Evolutionary conservation across 2,329 filamentous ascomycete species (phyloP), one percentile per base, ranked within the genome.

Genomic region (Juglanconis oblonga): DNA sequence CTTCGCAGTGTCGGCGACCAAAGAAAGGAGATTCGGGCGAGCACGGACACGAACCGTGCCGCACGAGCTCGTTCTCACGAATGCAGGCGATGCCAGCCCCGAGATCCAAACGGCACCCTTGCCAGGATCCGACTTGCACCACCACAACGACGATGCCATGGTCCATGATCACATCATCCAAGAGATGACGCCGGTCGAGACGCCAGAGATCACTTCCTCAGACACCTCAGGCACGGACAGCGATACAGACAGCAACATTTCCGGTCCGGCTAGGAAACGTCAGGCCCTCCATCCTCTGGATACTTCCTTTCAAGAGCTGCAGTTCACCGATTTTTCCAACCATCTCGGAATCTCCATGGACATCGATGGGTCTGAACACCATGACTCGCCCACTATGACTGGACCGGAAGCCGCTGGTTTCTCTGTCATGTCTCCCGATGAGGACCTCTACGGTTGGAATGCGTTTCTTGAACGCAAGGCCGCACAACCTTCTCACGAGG

Each of bases 271-370:
- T 9, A 32, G 55, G 49, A 38, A 51, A 44, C n/a, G 61, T 14
- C 45, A 51, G 36, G 47, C 48, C 44, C 42, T 38, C 36, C 17
- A 50, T 44, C 38, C 48, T 33, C 33, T 56, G 55, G 44, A 64
- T 45, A 57, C 59, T 51, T 50, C 57, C 29, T 56, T 49, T 32
- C 60, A 63, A 3, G 56, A 59, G 4, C 64, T 65, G 17, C 50
- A 64, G 7, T 58, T 75, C 14, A 68, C 64, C 36, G 74, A 76
- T 57, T 66, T 75, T 32, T 75, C 68, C 13, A 67, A 66, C 17
- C 66, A 66, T 47, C 63, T 69, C 14, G 64, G 65, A 7, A 32
- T 61, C 7, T 48, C 48, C 10, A 58, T 64, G 33, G 57, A 58
- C 8, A 44, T 45, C 6, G 62, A 58, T 17, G 47, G 57, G 5